Percentiles rank a stretch among this genome's conserved stretches.
Evolutionary conservation across 768 basidiomycete species (phyloP).

Genomic region (Kwoniella sp.): DNA sequence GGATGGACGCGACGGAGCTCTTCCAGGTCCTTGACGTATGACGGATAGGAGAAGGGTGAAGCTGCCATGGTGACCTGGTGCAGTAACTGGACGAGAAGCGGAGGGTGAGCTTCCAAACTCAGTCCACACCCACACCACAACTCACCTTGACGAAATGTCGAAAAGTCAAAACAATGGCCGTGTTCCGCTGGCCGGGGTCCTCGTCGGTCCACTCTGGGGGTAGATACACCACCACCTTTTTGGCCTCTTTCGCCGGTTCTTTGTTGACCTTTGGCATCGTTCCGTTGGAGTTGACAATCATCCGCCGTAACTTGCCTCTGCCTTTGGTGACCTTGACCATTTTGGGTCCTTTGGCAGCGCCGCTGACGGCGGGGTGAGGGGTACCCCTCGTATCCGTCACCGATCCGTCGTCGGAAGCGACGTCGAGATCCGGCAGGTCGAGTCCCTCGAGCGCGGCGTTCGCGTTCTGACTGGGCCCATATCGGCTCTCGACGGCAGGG

Average conservation of each 20-base stretch:
- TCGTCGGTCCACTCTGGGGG: constrained; percentile 44
- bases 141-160: constrained; percentile 49
- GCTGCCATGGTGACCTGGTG: constrained; percentile 43
- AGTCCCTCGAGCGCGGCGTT: constrained; percentile 36
- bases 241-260: constrained; percentile 18
- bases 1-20: constrained; percentile 47
- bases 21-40: constrained; percentile 42
- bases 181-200: constrained; percentile 42
- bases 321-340: constrained; percentile 34
- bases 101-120: not conserved
- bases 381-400: not conserved
- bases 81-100: constrained; percentile 26
- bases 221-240: constrained; percentile 32
- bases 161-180: constrained; percentile 47
- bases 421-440: constrained; percentile 20
- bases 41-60: constrained; percentile 47
- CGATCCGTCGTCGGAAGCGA: constrained; percentile 15
- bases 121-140: not conserved
- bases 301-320: constrained; percentile 29
- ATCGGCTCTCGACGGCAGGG: constrained; percentile 40
- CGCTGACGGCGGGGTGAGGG: not conserved
- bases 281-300: constrained; percentile 23
- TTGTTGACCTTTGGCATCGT: constrained; percentile 15
- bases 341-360: constrained; percentile 8
- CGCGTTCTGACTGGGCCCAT: constrained; percentile 39